Percentiles rank a stretch among this genome's conserved stretches.
Conservation (phyloP, 2,329 filamentous ascomycete genomes). For the Fusarium virguliforme region DNA sequence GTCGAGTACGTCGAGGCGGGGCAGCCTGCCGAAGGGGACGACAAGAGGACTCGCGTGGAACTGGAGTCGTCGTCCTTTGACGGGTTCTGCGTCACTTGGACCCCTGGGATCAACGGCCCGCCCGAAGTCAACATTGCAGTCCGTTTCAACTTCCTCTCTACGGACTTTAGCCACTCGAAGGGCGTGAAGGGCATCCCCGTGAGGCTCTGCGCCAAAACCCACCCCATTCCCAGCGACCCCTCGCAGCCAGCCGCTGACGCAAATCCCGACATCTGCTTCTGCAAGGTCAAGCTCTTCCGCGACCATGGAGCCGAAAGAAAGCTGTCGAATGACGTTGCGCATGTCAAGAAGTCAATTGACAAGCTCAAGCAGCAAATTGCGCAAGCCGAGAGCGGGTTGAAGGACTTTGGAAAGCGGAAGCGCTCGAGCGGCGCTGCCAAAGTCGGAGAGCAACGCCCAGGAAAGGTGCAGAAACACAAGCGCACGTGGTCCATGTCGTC, state of each 20-base stretch:
- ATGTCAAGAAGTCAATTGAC: slow-evolving; percentile 97
- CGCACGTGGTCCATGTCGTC: slow-evolving; percentile 97
- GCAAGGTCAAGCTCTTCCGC: slow-evolving; percentile 97
- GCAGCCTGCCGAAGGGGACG: slow-evolving; percentile 73
- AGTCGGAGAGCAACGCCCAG: slow-evolving; percentile 72
- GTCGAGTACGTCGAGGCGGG: slow-evolving; percentile 89
- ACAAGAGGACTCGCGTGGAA: slow-evolving; percentile 78
- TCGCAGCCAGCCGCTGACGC: slow-evolving; percentile 64
- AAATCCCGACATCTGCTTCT: slow-evolving; percentile 85
- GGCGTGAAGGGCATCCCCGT: slow-evolving; percentile 98
- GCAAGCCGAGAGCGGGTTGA: slow-evolving; percentile 79
- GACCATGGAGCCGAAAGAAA: slow-evolving; percentile 97
- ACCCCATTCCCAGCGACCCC: slow-evolving; percentile 71
- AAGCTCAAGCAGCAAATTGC: slow-evolving; percentile 95
- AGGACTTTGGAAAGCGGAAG: slow-evolving; percentile 78
- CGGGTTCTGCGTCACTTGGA: slow-evolving; percentile 93
- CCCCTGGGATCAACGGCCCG: slow-evolving; percentile 76
- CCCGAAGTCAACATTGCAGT: slow-evolving; percentile 90
- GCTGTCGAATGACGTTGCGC: slow-evolving; percentile 92
- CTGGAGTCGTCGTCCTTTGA: slow-evolving; percentile 88
- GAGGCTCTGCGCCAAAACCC: slow-evolving; percentile 91
- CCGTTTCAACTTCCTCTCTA: slow-evolving; percentile 98
- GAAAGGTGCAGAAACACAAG: slow-evolving; percentile 93
- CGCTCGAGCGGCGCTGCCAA: slow-evolving; percentile 67
- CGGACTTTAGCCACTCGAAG: slow-evolving; percentile 98